Evolutionary conservation across 208 protist species (phyloP).

Genomic region (Endotrypanum monterogeii): DNA sequence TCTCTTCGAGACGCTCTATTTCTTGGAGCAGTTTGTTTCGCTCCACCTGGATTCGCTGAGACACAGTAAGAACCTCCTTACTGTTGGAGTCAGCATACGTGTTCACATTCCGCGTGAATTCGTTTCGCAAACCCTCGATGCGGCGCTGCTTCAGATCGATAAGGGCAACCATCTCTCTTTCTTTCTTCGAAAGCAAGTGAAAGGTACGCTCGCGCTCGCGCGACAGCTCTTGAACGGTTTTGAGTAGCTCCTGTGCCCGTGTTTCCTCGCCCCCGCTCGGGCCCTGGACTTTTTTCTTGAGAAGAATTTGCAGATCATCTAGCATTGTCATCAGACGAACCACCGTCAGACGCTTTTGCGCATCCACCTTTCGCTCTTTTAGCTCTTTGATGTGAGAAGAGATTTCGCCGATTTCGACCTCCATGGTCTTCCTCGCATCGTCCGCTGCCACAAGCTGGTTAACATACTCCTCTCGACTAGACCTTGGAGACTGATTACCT

Average conservation of each 20-base stretch:
- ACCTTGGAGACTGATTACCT: slow-evolving; percentile 10
- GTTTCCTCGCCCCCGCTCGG: slow-evolving; percentile 45
- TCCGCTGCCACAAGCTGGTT: slow-evolving; percentile 59
- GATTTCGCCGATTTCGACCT: slow-evolving; percentile 46
- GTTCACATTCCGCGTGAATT: slow-evolving; percentile 54
- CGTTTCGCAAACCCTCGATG: slow-evolving; percentile 54
- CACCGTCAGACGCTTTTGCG: slow-evolving; percentile 62
- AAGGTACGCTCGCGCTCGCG: slow-evolving; percentile 70
- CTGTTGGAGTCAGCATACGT: slow-evolving; percentile 54
- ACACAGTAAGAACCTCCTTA: slow-evolving; percentile 39
- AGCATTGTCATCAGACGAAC: slow-evolving; percentile 77
- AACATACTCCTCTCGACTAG: slow-evolving; percentile 62
- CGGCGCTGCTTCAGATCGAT: slow-evolving; percentile 81
- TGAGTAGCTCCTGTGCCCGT: slow-evolving; percentile 68
- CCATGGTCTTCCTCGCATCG: slow-evolving; percentile 39
- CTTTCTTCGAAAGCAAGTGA: slow-evolving; percentile 60
- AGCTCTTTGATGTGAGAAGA: slow-evolving; percentile 46
- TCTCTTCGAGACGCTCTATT: slow-evolving; percentile 55
- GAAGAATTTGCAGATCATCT: slow-evolving; percentile 65
- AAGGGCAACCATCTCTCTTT: slow-evolving; percentile 58
- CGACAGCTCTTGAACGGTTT: slow-evolving; percentile 76
- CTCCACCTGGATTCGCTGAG: slow-evolving; percentile 72
- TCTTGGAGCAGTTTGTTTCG: slow-evolving; percentile 58
- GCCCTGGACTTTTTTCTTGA: slow-evolving; percentile 62
- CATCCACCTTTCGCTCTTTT: slow-evolving; percentile 40